Conservation (phyloP, 768 basidiomycete species). For the Leccinum aurantiacum region DNA sequence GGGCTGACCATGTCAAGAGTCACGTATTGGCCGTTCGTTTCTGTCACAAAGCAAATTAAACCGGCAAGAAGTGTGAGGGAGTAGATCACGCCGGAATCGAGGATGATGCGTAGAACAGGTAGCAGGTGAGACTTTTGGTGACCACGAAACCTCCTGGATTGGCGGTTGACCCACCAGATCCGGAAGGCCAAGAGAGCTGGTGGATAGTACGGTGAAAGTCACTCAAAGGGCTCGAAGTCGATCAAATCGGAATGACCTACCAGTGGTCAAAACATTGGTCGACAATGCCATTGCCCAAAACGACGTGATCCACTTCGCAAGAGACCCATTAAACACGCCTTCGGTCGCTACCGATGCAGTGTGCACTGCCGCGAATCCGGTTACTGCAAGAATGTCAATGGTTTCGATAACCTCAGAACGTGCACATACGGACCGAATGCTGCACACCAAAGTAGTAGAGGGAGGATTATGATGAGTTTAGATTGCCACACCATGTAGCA, state of each 20-base stretch:
- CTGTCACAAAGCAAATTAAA: constrained; percentile 29
- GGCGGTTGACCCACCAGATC: constrained; percentile 32
- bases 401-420: background rate
- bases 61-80: constrained; percentile 35
- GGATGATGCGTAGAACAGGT: constrained; percentile 28
- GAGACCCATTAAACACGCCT: constrained; percentile 22
- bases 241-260: constrained; percentile 16
- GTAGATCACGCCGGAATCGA: constrained; percentile 42
- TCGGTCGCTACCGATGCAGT: background rate
- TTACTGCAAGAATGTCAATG: constrained; percentile 9
- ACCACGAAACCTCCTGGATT: constrained; percentile 14
- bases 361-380: constrained; percentile 14
- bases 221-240: background rate
- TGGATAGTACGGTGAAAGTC: background rate
- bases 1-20: constrained; percentile 36
- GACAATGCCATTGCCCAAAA: constrained; percentile 33
- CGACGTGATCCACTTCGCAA: constrained; percentile 35
- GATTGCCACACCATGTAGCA: constrained; percentile 36
- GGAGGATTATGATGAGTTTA: constrained; percentile 27
- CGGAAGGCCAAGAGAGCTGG: constrained; percentile 31
- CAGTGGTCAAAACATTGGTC: constrained; percentile 36
- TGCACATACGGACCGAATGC: constrained; percentile 20
- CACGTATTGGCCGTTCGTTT: constrained; percentile 35
- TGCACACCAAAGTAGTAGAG: constrained; percentile 30
- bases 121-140: constrained; percentile 10